Conservation (phyloP, 192 early-diverging fungal species). For the Backusella macrospora region DNA sequence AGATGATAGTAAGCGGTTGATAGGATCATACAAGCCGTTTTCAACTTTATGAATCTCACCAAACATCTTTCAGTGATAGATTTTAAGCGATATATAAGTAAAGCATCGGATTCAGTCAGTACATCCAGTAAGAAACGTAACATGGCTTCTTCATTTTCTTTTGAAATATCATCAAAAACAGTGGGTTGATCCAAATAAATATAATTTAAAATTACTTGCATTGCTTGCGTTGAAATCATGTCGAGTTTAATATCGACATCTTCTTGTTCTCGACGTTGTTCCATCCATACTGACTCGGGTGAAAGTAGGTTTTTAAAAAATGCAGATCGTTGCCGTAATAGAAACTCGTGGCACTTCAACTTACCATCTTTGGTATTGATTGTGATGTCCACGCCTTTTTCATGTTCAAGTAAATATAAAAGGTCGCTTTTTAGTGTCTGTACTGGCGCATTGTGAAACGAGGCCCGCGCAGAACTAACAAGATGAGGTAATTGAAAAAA, state of each 20-base stretch:
- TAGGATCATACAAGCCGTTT: conserved; percentile 57
- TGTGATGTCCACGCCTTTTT: neutral
- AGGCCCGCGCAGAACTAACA: conserved; percentile 42
- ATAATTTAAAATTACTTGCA: conserved; percentile 55
- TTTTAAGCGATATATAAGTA: conserved; percentile 56
- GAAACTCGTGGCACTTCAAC: conserved; percentile 48
- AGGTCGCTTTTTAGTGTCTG: conserved; percentile 38
- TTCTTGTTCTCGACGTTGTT: conserved; percentile 26
- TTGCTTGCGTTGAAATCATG: conserved; percentile 51
- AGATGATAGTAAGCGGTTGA: conserved; percentile 58
- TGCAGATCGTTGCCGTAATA: conserved; percentile 60
- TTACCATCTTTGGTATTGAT: conserved; percentile 17
- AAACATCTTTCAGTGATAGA: conserved; percentile 44
- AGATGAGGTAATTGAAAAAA: conserved; percentile 43
- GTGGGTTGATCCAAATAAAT: conserved; percentile 54
- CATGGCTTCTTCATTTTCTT: conserved; percentile 44
- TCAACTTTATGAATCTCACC: conserved; percentile 42
- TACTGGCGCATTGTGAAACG: conserved; percentile 40
- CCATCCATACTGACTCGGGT: conserved; percentile 52
- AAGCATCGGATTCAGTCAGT: conserved; percentile 65
- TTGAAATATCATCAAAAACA: conserved; percentile 45
- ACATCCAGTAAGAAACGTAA: conserved; percentile 57
- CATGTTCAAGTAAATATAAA: conserved; percentile 4
- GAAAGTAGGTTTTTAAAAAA: conserved; percentile 70
- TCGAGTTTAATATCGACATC: conserved; percentile 43